Evolutionary conservation across 164 flowering plant genomes (phyloP), one percentile per base, ranked within the genome.

Genomic region (Magnolia kwangsiensis): DNA sequence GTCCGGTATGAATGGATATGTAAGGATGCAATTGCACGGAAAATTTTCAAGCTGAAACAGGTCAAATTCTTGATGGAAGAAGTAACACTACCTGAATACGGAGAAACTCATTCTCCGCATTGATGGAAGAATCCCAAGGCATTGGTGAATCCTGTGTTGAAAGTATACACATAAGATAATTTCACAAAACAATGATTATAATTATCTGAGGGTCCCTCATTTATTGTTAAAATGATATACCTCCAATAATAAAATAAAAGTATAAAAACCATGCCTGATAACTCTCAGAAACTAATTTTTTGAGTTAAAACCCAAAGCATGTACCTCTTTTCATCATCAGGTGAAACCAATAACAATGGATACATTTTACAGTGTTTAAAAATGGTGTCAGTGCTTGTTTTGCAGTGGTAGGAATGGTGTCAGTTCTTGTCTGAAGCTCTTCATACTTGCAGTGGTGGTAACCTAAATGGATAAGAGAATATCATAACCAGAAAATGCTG

Each of bases 101-200:
- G 18, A 96, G 94, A 82, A 92, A 89, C 78, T 96, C 98, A 78
- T 89, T 96, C 83, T 96, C 96, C 82, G 89, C 96, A 49, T 82
- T 88, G 23, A 85, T 67, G 49, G 89, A 74, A 66, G 92, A 82
- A 66, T 67, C 81, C 91, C 89, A 83, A 63, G 91, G 80, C 29
- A 93, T 85, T 80, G 76, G 77, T 69, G 84, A 79, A 7, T 86
- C 87, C 97, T 93, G 86, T 50, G n/a, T 37, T 21, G 27, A 50
- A 78, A 19, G 21, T 37, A 37, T 37, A 37, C 45, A 5, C 45
- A 5, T 37, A 51, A 16, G 64, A 21, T 61, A 7, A 19, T 51
- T 7, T 10, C 13, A 55, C 18, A 10, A 55, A 55, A 55, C 16
- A 55, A 55, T 2, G 0, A 10, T 2, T 55, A 10, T 8, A 10